A percentile compares a stretch with the other conserved stretches of the same genome.
Evolutionary conservation across 495 filamentous ascomycete species (phyloP).

Genomic region (Talaromyces adpressus): DNA sequence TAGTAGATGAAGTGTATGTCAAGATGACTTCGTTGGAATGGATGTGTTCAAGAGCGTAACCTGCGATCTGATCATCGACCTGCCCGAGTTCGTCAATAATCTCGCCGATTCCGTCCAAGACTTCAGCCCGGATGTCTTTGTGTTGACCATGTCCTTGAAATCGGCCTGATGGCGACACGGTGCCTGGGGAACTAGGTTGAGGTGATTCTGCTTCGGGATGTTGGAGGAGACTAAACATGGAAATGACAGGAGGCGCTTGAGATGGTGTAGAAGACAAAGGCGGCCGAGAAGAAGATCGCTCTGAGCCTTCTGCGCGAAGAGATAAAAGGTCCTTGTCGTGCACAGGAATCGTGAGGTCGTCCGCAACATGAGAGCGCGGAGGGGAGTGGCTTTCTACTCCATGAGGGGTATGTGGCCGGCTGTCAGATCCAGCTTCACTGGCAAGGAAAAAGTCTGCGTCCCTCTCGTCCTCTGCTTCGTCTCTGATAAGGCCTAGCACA

Average conservation of each 20-base stretch:
- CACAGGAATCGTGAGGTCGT: slow-evolving; percentile 5
- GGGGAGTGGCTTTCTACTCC: slow-evolving; percentile 26
- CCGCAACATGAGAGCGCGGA: slow-evolving; percentile 11
- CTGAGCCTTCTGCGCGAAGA: slow-evolving; percentile 25
- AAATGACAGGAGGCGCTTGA: slow-evolving; percentile 40
- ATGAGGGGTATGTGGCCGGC: slow-evolving; percentile 43
- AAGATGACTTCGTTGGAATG: slow-evolving; percentile 85
- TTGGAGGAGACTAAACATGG: slow-evolving; percentile 81
- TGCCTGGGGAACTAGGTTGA: slow-evolving; percentile 37
- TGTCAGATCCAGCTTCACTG: slow-evolving; percentile 42
- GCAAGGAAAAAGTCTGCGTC: slow-evolving; percentile 54
- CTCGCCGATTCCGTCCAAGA: slow-evolving; percentile 81
- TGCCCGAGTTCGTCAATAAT: slow-evolving; percentile 86
- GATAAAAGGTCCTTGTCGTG: slow-evolving; percentile 26
- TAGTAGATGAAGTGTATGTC: slow-evolving; percentile 71
- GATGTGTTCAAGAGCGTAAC: slow-evolving; percentile 80
- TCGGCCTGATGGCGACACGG: slow-evolving; percentile 33
- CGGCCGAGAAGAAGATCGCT: slow-evolving; percentile 42
- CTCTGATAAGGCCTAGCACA: slow-evolving; percentile 82
- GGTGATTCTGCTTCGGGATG: slow-evolving; percentile 43
- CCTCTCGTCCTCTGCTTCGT: slow-evolving; percentile 77
- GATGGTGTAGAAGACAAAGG: slow-evolving; percentile 47
- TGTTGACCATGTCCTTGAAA: slow-evolving; percentile 24
- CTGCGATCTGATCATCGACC: slow-evolving; percentile 82
- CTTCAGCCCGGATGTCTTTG: slow-evolving; percentile 74